phyloP scores from a whole-genome alignment of 768 basidiomycete genomes.

The Macrocybe gigantea region DNA sequence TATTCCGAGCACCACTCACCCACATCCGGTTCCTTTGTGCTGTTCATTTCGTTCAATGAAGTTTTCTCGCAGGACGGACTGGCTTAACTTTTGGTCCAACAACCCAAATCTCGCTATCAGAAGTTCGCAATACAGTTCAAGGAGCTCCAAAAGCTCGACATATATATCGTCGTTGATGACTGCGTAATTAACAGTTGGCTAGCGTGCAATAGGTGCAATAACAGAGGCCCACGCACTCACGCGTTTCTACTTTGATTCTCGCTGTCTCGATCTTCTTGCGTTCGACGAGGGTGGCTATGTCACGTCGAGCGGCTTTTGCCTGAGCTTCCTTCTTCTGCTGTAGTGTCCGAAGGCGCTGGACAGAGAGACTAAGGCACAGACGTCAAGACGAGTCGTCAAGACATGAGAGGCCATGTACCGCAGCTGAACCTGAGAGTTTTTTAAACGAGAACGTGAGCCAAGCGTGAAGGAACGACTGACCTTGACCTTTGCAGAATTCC shows the following conservation, averaged over 20 bases:
- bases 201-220: slow-evolving; percentile 1
- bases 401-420: slow-evolving; percentile 20
- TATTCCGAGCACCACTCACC: slow-evolving; percentile 25
- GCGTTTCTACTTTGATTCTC: slow-evolving; percentile 77
- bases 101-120: slow-evolving; percentile 87
- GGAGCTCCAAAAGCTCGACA: slow-evolving; percentile 82
- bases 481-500: slow-evolving; percentile 50
- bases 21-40: slow-evolving; percentile 80
- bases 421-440: slow-evolving; percentile 32
- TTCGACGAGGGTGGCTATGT: slow-evolving; percentile 78
- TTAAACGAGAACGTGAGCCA: slow-evolving; percentile 3
- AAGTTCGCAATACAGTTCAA: slow-evolving; percentile 95
- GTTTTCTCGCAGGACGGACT: slow-evolving; percentile 15
- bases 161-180: slow-evolving; percentile 85
- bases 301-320: slow-evolving; percentile 60
- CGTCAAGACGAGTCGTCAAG: background rate
- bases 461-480: slow-evolving; percentile 12
- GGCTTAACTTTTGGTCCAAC: slow-evolving; percentile 72
- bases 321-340: slow-evolving; percentile 93
- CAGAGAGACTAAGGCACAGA: slow-evolving; percentile 53
- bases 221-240: slow-evolving; percentile 37
- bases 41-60: slow-evolving; percentile 19
- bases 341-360: slow-evolving; percentile 78
- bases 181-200: slow-evolving; percentile 15
- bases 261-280: slow-evolving; percentile 81